Base-by-base conservation (phyloP, 164 flowering plant species). In the Hamamelis virginiana region DNA sequence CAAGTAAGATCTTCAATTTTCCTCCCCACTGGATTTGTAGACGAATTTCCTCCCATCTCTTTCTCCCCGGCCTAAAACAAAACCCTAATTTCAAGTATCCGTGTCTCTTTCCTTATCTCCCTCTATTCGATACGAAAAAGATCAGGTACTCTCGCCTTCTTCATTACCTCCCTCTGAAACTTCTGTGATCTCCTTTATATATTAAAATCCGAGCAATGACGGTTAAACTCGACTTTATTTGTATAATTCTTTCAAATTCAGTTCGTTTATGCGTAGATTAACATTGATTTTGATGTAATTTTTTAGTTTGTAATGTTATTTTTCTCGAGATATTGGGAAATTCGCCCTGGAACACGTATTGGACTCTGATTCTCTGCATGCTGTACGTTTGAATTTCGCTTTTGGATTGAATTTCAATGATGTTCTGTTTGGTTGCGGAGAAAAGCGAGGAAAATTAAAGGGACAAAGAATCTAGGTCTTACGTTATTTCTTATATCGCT, bases 51-150 rank as follows among this genome's bases (percentile, higher is more conserved):
- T 70, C 52, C 52, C 43, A 41, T 33, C 66, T 48, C 66, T 65
- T 66, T 69, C 58, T 59, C 53, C 38, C 62, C 53, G 16, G 56
- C 64, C 63, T 44, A 18, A 27, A 46, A 52, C 41, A 66, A 74
- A 75, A 70, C 77, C 77, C 77, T 75, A 75, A 70, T 70, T 70
- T 16, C 51, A 47, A 21, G 27, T 59, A 60, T 21, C 51, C 66
- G 62, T 52, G 19, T 62, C 44, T 53, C 43, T 28, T 9, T 62
- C 25, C 15, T 16, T 38, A 27, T 51, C 65, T 64, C 62, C 48
- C 27, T 62, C 15, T 47, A 10, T 50, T 59, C 22, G 45, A 41
- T 33, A 28, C 16, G 38, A 9, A 4, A 33, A 65, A 28, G 70
- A 70, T 53, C 67, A 47, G 74, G 69, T 56, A 64, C 9, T 59